Conservation (phyloP, 805 yeast genomes). For the Ogataea methylovora region DNA sequence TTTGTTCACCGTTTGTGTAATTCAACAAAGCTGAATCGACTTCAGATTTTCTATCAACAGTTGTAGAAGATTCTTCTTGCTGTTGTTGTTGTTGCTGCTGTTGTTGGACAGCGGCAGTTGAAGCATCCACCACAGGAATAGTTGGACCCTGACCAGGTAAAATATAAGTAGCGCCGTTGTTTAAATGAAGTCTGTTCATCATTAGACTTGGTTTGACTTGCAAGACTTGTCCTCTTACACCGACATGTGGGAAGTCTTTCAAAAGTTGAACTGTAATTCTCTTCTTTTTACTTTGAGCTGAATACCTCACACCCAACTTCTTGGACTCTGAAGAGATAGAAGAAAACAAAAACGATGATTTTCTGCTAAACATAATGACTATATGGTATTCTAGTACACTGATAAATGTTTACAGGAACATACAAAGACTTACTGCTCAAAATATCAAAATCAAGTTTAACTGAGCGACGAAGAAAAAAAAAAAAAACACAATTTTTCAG, state of each 20-base stretch:
- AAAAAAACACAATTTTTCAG: too few relatives aligned
- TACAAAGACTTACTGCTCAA: too few relatives aligned
- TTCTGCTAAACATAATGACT: constrained; percentile 1
- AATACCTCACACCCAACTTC: constrained; percentile 29
- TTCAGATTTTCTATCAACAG: constrained; percentile 1
- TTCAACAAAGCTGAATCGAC: constrained; percentile 1
- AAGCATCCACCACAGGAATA: constrained; percentile 24
- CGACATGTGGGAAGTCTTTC: constrained; percentile 55
- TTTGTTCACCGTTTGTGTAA: neutral
- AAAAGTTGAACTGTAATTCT: constrained; percentile 71
- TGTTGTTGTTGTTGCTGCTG: constrained; percentile 3
- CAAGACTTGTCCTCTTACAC: constrained; percentile 65
- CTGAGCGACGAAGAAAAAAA: too few relatives aligned
- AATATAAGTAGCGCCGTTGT: constrained; percentile 71
- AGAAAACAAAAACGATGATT: neutral
- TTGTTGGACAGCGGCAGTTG: neutral
- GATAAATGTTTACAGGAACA: too few relatives aligned
- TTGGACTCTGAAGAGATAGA: constrained; percentile 8
- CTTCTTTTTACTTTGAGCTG: constrained; percentile 43
- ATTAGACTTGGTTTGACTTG: constrained; percentile 72
- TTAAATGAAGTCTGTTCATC: constrained; percentile 69
- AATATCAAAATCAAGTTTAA: too few relatives aligned
- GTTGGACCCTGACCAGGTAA: constrained; percentile 20
- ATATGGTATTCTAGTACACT: too few relatives aligned
- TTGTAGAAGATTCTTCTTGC: constrained; percentile 2